phyloP scores from a whole-genome alignment of 164 flowering plant species.

The Aristolochia contorta region DNA sequence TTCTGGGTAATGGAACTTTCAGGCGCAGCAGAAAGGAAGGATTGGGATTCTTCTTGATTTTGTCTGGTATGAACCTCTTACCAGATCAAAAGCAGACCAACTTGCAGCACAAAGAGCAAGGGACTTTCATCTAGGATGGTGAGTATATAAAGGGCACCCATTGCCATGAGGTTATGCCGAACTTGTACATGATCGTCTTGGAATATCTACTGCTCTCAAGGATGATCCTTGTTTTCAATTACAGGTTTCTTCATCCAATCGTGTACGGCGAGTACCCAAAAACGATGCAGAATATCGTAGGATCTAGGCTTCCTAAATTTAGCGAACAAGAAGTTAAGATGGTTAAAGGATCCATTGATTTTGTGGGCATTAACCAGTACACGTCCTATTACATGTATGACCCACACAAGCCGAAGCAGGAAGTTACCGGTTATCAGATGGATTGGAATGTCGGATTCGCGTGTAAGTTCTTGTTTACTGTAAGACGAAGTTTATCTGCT shows the following conservation, averaged over 20 bases:
- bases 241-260: slow-evolving; percentile 17
- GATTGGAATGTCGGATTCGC: slow-evolving; percentile 21
- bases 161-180: too few relatives aligned
- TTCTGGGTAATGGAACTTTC: background rate
- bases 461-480: slow-evolving; percentile 7
- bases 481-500: background rate
- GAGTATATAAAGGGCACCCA: background rate
- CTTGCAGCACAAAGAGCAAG: slow-evolving; percentile 13
- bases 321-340: slow-evolving; percentile 9
- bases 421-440: slow-evolving; percentile 11
- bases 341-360: slow-evolving; percentile 20
- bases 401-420: slow-evolving; percentile 2
- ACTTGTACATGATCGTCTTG: background rate
- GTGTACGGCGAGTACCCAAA: slow-evolving; percentile 14
- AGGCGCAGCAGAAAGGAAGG: slow-evolving; percentile 12
- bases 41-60: slow-evolving; percentile 18
- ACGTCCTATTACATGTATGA: slow-evolving; percentile 16
- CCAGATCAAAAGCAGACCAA: slow-evolving; percentile 6
- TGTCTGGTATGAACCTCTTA: slow-evolving; percentile 21
- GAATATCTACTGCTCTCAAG: background rate
- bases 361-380: slow-evolving; percentile 18
- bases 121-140: slow-evolving; percentile 17
- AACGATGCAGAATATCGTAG: slow-evolving; percentile 13
- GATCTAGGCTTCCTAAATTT: slow-evolving; percentile 16
- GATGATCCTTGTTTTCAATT: background rate